Percentiles rank a stretch among this genome's conserved stretches.
Evolutionary conservation across 345 rosid genomes (phyloP).

Genomic region (Aegle marmelos): DNA sequence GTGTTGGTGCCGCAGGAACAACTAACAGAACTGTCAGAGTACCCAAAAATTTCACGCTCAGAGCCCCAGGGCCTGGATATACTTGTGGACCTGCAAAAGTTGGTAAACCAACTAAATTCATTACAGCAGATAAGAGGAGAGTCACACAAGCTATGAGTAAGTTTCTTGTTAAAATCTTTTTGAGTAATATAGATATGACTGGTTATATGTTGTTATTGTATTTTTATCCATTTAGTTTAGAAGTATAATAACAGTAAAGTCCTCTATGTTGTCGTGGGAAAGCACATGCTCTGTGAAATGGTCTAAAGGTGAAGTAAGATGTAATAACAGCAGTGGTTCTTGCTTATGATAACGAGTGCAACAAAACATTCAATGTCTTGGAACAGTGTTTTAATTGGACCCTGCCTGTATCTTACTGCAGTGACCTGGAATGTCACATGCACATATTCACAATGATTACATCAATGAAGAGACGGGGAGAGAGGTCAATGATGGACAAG

Average conservation of each 20-base stretch:
- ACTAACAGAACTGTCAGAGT: slow-evolving; percentile 68
- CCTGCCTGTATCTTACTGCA: slow-evolving; percentile 28
- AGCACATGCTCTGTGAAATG: neutral
- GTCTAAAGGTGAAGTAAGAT: neutral
- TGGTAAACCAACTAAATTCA: slow-evolving; percentile 64
- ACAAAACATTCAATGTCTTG: neutral
- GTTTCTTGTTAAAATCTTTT: slow-evolving; percentile 26
- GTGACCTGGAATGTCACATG: slow-evolving; percentile 99
- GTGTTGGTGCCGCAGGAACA: slow-evolving; percentile 87
- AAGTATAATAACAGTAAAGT: neutral
- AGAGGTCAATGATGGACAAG: no score
- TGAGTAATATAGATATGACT: neutral
- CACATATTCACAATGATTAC: slow-evolving; percentile 94
- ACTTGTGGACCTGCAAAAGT: slow-evolving; percentile 81
- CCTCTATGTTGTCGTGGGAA: neutral
- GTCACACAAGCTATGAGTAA: slow-evolving; percentile 90
- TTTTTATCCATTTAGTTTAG: neutral
- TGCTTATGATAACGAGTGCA: neutral
- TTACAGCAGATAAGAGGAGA: slow-evolving; percentile 68
- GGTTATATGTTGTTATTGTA: neutral
- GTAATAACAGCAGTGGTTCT: neutral
- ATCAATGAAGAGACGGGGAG: no score
- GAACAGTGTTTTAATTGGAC: slow-evolving; percentile 7
- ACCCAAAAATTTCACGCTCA: slow-evolving; percentile 78
- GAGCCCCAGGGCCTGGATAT: slow-evolving; percentile 93